phyloP scores from a whole-genome alignment of 768 basidiomycete genomes.

The Phlebiopsis flavidoalba region DNA sequence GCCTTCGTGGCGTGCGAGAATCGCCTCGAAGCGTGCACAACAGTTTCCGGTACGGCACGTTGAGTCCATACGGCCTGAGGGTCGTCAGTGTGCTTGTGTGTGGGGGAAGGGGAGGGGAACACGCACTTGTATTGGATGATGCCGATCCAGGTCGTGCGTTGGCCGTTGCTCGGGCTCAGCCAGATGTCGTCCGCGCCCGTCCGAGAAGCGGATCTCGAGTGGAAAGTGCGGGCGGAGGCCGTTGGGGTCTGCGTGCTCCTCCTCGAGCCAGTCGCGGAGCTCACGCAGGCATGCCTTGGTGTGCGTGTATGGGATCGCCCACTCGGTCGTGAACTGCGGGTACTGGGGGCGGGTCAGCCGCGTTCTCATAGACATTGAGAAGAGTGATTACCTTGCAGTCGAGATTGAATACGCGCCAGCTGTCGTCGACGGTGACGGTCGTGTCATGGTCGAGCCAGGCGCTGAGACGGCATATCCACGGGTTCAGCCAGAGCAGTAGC shows the following conservation, averaged over 20 bases:
- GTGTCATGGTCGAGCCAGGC: slow-evolving; percentile 60
- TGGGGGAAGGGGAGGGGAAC: slow-evolving; percentile 1
- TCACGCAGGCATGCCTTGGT: slow-evolving; percentile 66
- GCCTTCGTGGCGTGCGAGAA: slow-evolving; percentile 65
- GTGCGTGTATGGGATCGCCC: slow-evolving; percentile 77
- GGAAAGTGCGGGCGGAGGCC: slow-evolving; percentile 90
- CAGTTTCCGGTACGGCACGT: slow-evolving; percentile 73
- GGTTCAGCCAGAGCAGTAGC: slow-evolving; percentile 60
- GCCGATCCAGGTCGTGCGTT: slow-evolving; percentile 90
- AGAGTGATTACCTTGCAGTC: slow-evolving; percentile 74
- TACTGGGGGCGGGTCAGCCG: slow-evolving; percentile 42
- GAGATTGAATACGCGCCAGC: slow-evolving; percentile 84
- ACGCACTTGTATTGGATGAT: slow-evolving; percentile 93
- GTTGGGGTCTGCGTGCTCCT: slow-evolving; percentile 57
- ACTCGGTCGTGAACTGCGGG: slow-evolving; percentile 92
- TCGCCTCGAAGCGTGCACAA: slow-evolving; percentile 74
- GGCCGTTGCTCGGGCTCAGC: slow-evolving; percentile 83
- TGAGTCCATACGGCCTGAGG: slow-evolving; percentile 76
- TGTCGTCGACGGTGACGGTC: slow-evolving; percentile 66
- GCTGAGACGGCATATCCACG: slow-evolving; percentile 56
- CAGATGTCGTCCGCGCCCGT: slow-evolving; percentile 83
- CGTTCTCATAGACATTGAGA: no score
- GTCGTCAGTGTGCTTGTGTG: neutral
- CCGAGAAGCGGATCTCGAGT: slow-evolving; percentile 87
- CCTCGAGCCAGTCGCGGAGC: slow-evolving; percentile 64